A percentile compares a stretch with the other conserved stretches of the same genome.
These are phyloP conservation scores for Moesziomyces sp. DNA, from an alignment of 1,284 basidiomycete genomes.

Conservation along the genomic window DNA sequence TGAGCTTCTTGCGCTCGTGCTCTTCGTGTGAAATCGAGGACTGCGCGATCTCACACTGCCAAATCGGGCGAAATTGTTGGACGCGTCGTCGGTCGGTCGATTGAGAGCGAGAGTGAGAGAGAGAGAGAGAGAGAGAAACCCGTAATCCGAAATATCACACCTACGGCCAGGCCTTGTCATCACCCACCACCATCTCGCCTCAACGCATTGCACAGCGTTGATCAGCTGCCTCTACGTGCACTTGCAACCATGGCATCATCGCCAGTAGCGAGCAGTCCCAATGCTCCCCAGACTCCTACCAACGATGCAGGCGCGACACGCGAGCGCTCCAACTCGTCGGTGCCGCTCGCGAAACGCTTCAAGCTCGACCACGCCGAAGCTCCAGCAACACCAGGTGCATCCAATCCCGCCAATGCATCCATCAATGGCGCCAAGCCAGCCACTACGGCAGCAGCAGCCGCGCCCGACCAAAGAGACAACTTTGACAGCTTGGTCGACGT, in stretches of 20 bases:
- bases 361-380: conserved; percentile 26
- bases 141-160: conserved; percentile 16
- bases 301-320: conserved; percentile 21
- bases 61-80: too few species aligned
- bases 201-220: too few species aligned
- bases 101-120: not conserved
- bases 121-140: not conserved
- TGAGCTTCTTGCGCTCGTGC: too few species aligned
- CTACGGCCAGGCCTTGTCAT: too few species aligned
- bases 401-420: conserved; percentile 7
- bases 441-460: not conserved
- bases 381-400: conserved; percentile 19
- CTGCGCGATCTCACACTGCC: too few species aligned
- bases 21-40: too few species aligned
- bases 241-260: conserved; percentile 25
- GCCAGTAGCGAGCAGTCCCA: conserved; percentile 21
- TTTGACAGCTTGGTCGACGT: conserved; percentile 62
- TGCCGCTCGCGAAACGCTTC: conserved; percentile 36
- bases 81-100: not conserved
- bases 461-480: conserved; percentile 41
- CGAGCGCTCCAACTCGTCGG: conserved; percentile 30
- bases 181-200: not conserved
- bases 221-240: not conserved
- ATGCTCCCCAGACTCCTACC: conserved; percentile 14
- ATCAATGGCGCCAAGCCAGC: conserved; percentile 14